Percentiles rank a stretch among this genome's conserved stretches.
Evolutionary conservation across 2,329 filamentous ascomycete genomes (phyloP).

Genomic region (Ceratocystis papillata): DNA sequence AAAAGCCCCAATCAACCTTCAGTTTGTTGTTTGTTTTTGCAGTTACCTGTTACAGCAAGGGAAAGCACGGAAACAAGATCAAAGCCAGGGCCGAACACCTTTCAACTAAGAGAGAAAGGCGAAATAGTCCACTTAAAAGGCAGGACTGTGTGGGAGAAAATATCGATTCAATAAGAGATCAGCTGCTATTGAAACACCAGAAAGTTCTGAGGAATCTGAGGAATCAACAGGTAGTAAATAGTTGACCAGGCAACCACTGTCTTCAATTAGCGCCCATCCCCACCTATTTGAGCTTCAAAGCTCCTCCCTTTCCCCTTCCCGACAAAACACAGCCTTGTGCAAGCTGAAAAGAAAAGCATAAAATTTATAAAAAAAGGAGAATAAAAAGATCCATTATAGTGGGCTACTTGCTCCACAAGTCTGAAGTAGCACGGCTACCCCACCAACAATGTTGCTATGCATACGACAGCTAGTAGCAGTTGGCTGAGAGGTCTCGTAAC

Average conservation of each 20-base stretch:
- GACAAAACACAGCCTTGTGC: slow-evolving; percentile 10
- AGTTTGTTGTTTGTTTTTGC: slow-evolving; percentile 13
- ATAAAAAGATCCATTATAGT: neutral
- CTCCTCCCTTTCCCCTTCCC: neutral
- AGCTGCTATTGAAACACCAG: slow-evolving; percentile 10
- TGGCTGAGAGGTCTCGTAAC: neutral
- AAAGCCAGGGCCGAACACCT: neutral
- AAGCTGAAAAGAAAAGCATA: neutral
- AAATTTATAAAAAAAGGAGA: neutral
- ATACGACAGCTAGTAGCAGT: neutral
- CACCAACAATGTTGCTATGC: slow-evolving; percentile 24
- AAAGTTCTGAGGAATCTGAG: slow-evolving; percentile 8
- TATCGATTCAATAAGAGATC: slow-evolving; percentile 3
- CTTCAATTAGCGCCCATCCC: slow-evolving; percentile 16
- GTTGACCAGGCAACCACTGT: slow-evolving; percentile 17
- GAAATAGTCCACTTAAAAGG: neutral
- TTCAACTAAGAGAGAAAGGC: neutral
- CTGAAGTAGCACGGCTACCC: slow-evolving; percentile 9
- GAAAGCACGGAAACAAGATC: neutral
- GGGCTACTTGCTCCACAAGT: neutral
- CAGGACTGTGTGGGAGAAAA: slow-evolving; percentile 1
- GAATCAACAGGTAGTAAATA: slow-evolving; percentile 17
- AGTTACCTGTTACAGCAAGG: slow-evolving; percentile 1
- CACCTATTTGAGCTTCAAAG: slow-evolving; percentile 9
- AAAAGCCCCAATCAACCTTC: slow-evolving; percentile 5